Percentiles rank a stretch among this genome's conserved stretches.
These are phyloP conservation scores for Ustilago sp. DNA, from an alignment of 1,284 basidiomycete species.

Conservation along the genomic window DNA sequence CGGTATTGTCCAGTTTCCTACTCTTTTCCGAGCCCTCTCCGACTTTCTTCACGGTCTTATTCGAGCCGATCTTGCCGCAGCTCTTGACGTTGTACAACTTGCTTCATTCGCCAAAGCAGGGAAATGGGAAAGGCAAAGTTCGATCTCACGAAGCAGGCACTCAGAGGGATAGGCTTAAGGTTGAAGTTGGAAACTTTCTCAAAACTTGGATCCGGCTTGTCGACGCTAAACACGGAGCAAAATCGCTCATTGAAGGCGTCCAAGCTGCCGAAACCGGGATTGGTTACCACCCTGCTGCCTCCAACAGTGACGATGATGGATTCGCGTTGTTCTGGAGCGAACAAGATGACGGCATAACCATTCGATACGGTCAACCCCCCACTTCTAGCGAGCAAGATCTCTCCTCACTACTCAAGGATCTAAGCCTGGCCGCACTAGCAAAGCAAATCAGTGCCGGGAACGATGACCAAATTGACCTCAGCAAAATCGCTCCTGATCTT, in stretches of 20 bases:
- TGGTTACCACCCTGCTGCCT: conserved; percentile 5
- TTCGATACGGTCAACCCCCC: conserved; percentile 22
- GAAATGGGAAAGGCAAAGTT: conserved; percentile 34
- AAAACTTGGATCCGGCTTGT: conserved; percentile 57
- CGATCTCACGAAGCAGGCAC: conserved; percentile 20
- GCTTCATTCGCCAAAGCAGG: conserved; percentile 2
- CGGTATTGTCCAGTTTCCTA: conserved; percentile 46
- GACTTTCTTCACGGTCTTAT: conserved; percentile 50
- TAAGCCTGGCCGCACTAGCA: conserved; percentile 38
- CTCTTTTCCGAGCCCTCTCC: conserved; percentile 63
- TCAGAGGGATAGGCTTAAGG: conserved; percentile 26
- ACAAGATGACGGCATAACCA: conserved; percentile 27
- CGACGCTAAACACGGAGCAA: conserved; percentile 30
- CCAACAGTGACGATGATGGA: not conserved
- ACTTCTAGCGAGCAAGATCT: conserved; percentile 20
- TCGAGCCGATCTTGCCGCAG: conserved; percentile 45
- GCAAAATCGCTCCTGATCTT: conserved; percentile 42
- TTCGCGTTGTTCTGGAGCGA: conserved; percentile 32
- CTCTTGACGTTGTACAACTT: conserved; percentile 54
- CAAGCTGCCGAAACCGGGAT: conserved; percentile 37
- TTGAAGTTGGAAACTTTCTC: conserved; percentile 47
- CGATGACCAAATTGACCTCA: conserved; percentile 28
- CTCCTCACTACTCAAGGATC: conserved; percentile 30
- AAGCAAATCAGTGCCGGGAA: conserved; percentile 39
- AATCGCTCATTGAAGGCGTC: conserved; percentile 21